These are phyloP conservation scores for Tricladium varicosporioides DNA, from an alignment of 2,329 filamentous ascomycete species.

Conservation along the genomic window DNA sequence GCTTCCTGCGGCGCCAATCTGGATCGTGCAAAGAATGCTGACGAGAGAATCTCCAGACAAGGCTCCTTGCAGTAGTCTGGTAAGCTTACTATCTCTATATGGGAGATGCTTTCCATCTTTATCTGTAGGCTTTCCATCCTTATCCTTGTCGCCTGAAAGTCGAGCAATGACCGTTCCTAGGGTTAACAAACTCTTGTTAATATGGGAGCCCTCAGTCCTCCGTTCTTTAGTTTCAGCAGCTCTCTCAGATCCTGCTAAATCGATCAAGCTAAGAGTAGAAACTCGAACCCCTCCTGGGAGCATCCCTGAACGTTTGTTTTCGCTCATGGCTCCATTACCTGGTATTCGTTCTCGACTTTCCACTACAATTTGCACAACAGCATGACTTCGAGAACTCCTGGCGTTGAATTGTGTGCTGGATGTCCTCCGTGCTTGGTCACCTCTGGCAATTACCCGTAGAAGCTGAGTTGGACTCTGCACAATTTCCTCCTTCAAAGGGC, in stretches of 20 bases:
- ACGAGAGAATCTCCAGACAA: constrained; percentile 91
- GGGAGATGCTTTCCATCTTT: constrained; percentile 91
- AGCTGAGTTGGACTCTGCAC: constrained; percentile 97
- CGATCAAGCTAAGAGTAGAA: constrained; percentile 91
- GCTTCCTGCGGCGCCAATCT: constrained; percentile 76
- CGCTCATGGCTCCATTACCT: constrained; percentile 42
- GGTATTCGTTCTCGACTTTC: constrained; percentile 88
- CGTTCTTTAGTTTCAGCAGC: constrained; percentile 94
- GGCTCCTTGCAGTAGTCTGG: constrained; percentile 85
- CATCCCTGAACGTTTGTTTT: constrained; percentile 67
- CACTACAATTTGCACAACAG: constrained; percentile 97
- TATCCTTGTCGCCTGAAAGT: constrained; percentile 86
- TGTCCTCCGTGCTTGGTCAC: constrained; percentile 85
- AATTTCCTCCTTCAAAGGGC: constrained; percentile 94
- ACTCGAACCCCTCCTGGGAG: constrained; percentile 88
- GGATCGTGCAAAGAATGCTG: constrained; percentile 95
- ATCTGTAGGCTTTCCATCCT: constrained; percentile 67
- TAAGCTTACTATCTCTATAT: constrained; percentile 97
- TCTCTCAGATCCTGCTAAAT: constrained; percentile 93
- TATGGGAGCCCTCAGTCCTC: constrained; percentile 91
- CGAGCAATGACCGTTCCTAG: constrained; percentile 92
- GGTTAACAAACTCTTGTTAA: constrained; percentile 96
- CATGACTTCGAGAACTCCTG: constrained; percentile 94
- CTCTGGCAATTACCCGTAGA: constrained; percentile 88
- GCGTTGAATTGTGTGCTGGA: constrained; percentile 97